phyloP scores from a whole-genome alignment of 2,329 filamentous ascomycete species.

The Fusarium udum region DNA sequence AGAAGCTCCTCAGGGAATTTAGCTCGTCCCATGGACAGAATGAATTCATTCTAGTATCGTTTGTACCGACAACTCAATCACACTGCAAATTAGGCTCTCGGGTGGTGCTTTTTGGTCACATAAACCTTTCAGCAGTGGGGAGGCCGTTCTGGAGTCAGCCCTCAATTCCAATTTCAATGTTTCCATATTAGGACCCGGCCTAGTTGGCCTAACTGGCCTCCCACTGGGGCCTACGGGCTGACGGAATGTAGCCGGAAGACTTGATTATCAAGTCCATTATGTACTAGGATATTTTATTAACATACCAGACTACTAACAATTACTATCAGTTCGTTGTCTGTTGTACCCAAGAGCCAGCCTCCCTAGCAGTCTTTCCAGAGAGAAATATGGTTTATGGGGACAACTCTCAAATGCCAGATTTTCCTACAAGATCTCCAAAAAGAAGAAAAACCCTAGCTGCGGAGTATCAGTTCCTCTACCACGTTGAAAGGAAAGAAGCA shows the following conservation, averaged over 20 bases:
- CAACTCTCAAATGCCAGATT: not conserved
- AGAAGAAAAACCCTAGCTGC: not conserved
- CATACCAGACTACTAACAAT: not conserved
- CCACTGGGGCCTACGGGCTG: conserved; percentile 32
- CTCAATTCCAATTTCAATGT: conserved; percentile 36
- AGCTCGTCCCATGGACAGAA: not conserved
- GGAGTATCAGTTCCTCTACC: not conserved
- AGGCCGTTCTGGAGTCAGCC: conserved; percentile 31
- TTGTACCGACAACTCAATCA: conserved; percentile 22
- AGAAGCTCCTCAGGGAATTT: not conserved
- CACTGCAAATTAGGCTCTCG: conserved; percentile 13
- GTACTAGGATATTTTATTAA: conserved; percentile 2
- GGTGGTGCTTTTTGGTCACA: conserved; percentile 3
- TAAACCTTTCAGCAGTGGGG: conserved; percentile 20
- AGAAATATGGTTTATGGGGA: not conserved
- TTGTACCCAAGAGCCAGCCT: not conserved
- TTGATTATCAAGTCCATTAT: not conserved
- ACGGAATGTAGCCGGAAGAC: conserved; percentile 20
- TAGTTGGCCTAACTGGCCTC: conserved; percentile 37
- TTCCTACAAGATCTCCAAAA: not conserved
- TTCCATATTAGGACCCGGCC: conserved; percentile 36
- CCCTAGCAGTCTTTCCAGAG: not conserved
- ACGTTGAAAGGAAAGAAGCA: not conserved
- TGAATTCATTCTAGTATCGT: conserved; percentile 10
- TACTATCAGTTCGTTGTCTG: not conserved